Evolutionary conservation across 1,284 basidiomycete genomes (phyloP), one percentile per base, ranked within the genome.

Genomic region (Polyporus tsugae): DNA sequence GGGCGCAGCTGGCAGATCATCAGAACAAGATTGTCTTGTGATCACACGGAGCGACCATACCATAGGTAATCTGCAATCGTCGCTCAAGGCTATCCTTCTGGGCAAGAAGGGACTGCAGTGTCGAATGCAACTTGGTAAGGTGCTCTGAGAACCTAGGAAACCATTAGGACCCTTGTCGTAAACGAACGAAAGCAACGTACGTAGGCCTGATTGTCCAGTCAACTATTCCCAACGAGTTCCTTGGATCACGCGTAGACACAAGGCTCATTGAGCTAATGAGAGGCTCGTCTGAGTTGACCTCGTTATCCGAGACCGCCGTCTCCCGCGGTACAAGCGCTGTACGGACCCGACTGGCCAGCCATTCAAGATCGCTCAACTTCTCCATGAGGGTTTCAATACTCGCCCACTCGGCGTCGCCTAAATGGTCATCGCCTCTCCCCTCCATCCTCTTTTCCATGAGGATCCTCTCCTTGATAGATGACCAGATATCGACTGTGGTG

Each of bases 141-240:
- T 86, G 81, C 22, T 83, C 76, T 0, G 94, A 95, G 76, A 91
- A 96, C 57, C 95, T 96, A 72, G n/a, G 55, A 9, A 64, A 64
- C 42, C 15, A 53, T 67, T 22, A 68, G 66, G 60, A 64, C 64
- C 3, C 35, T 22, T n/a, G 13, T 38, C 64, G 52, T 49, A 52
- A 60, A 17, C 53, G 46, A 62, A 70, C 64, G 69, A 46, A 55
- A 22, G 35, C 44, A 6, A 78, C 85, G 75, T 72, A 96, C 95
- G 85, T 84, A 29, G 94, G 91, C 70, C 87, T 90, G 69, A 97
- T 91, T 41, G 83, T 85, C 90, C 90, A 91, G 69, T 73, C 70
- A 3, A 62, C 41, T 29, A 65, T 44, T 4, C 70, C 71, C 55
- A 74, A 58, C 33, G 67, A 41, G 67, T 73, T 70, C 73, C 77